Evolutionary conservation across 345 rosid genomes (phyloP).

Genomic region (Dipteronia sinensis): DNA sequence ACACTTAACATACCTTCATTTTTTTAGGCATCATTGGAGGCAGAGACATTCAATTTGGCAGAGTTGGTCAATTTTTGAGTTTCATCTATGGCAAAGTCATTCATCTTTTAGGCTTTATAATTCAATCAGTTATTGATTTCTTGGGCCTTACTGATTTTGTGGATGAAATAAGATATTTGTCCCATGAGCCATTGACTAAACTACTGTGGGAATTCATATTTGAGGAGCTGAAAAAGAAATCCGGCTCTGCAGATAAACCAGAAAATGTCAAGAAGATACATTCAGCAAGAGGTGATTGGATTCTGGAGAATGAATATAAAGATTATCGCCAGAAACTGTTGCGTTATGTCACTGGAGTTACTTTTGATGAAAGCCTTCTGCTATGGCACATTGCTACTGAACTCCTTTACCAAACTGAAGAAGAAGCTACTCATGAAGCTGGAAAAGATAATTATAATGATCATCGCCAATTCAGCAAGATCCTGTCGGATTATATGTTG

Average conservation of each 20-base stretch:
- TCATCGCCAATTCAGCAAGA: slow-evolving; percentile 39
- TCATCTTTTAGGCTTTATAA: no score
- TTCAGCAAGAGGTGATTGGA: slow-evolving; percentile 59
- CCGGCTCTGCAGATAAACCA: not conserved
- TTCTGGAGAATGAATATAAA: slow-evolving; percentile 23
- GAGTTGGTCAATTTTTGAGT: no score
- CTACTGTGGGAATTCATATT: not conserved
- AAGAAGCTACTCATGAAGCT: not conserved
- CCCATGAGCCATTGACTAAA: no score
- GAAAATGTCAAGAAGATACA: slow-evolving; percentile 32
- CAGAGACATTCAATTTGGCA: no score
- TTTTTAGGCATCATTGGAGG: no score
- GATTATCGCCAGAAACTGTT: not conserved
- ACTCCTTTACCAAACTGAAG: slow-evolving; percentile 28
- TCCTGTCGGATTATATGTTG: slow-evolving; percentile 60
- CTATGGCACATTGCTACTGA: no score
- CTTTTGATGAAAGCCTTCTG: slow-evolving; percentile 8
- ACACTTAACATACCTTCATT: no score
- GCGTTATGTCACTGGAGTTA: slow-evolving; percentile 38
- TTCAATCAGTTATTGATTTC: no score
- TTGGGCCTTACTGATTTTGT: no score
- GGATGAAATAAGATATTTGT: no score
- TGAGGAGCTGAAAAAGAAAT: no score
- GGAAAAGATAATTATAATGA: not conserved
- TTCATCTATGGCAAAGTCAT: no score